Conservation (phyloP, 192 early-diverging fungal genomes). For the Coemansia sp. region DNA sequence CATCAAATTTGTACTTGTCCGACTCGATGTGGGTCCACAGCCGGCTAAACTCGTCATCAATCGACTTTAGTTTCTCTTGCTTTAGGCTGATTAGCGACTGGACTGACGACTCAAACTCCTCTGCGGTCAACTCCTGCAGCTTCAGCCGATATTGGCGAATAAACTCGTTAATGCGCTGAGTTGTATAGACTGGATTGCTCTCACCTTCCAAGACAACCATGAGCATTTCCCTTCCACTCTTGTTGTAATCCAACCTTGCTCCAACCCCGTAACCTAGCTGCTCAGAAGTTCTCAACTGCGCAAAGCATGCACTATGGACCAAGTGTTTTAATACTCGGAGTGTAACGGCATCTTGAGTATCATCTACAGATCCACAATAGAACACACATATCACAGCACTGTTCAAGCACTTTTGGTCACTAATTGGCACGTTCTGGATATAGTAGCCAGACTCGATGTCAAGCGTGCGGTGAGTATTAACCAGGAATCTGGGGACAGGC, state of each 20-base stretch:
- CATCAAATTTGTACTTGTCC: conserved; percentile 78
- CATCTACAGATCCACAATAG: conserved; percentile 70
- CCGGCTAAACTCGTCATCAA: conserved; percentile 64
- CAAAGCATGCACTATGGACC: conserved; percentile 78
- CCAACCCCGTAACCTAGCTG: conserved; percentile 68
- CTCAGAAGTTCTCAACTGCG: conserved; percentile 89
- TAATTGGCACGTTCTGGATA: conserved; percentile 14
- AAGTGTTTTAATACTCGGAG: conserved; percentile 74
- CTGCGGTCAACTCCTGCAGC: conserved; percentile 52
- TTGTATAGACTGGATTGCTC: conserved; percentile 74
- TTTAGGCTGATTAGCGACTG: conserved; percentile 61
- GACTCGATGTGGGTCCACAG: conserved; percentile 69
- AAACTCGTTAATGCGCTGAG: conserved; percentile 79
- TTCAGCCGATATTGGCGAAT: conserved; percentile 60
- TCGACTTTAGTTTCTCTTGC: conserved; percentile 70
- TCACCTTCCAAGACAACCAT: conserved; percentile 84
- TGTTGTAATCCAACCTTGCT: neutral
- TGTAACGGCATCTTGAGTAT: conserved; percentile 61
- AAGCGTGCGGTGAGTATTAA: neutral
- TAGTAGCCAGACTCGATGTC: conserved; percentile 34
- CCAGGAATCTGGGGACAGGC: conserved; percentile 44
- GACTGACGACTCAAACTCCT: conserved; percentile 66
- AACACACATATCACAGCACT: conserved; percentile 77
- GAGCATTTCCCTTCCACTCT: conserved; percentile 26
- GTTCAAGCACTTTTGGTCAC: conserved; percentile 77